phyloP scores from a whole-genome alignment of 2,329 filamentous ascomycete genomes.

The Fusarium mundagurra region DNA sequence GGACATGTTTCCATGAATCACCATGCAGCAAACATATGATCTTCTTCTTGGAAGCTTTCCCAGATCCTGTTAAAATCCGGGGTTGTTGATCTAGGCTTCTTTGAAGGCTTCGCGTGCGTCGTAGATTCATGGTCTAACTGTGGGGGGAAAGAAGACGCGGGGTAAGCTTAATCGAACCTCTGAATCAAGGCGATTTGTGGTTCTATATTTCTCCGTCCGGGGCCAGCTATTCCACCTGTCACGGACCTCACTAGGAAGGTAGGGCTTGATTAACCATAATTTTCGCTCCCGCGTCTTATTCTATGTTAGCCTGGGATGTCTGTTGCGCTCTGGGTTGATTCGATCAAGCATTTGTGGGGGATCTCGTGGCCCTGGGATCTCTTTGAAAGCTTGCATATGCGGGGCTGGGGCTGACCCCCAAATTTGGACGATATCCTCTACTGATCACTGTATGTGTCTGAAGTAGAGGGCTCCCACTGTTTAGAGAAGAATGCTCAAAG shows the following conservation, averaged over 20 bases:
- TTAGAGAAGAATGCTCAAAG: rapidly evolving
- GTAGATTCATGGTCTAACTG: not conserved
- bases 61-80: not conserved
- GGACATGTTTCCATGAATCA: not conserved
- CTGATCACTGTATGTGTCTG: not conserved
- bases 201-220: not conserved
- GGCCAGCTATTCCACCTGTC: not conserved
- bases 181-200: not conserved
- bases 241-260: not conserved
- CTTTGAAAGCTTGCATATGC: not conserved
- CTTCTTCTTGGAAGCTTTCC: not conserved
- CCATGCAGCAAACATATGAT: not conserved
- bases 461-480: rapidly evolving
- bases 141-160: not conserved
- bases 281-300: not conserved
- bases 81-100: not conserved
- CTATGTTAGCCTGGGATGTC: not conserved
- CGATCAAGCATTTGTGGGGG: not conserved
- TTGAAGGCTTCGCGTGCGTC: not conserved
- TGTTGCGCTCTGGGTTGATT: rapidly evolving
- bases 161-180: not conserved
- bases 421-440: not conserved
- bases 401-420: not conserved
- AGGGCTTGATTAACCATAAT: not conserved
- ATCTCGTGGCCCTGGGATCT: rapidly evolving